Conservation (phyloP, 768 basidiomycete species). For the Kwoniella sp. region DNA sequence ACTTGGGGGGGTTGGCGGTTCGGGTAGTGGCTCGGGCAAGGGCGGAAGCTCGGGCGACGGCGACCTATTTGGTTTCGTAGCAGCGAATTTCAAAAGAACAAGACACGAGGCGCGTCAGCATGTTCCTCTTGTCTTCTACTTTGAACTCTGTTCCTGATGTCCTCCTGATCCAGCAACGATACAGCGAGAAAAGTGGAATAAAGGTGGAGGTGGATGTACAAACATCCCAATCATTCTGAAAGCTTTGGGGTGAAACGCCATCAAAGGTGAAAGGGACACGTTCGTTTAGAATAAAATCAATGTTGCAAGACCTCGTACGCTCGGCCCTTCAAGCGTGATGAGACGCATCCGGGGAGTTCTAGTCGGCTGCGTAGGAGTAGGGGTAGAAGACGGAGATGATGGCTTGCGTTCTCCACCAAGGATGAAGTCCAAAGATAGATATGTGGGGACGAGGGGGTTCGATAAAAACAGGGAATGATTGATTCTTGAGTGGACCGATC, state of each 20-base stretch:
- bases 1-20: slow-evolving; percentile 45
- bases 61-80: slow-evolving; percentile 40
- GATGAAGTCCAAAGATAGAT: no score
- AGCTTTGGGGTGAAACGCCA: background rate
- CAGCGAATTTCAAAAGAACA: slow-evolving; percentile 9
- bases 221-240: background rate
- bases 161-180: background rate
- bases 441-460: no score
- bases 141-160: background rate
- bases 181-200: background rate
- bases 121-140: background rate
- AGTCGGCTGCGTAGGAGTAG: slow-evolving; percentile 36
- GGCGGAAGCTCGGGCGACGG: slow-evolving; percentile 53
- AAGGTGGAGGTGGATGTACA: background rate
- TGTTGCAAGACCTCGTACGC: slow-evolving; percentile 48
- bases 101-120: background rate
- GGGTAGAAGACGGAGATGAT: no score
- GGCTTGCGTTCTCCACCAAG: no score
- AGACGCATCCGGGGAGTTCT: slow-evolving; percentile 49
- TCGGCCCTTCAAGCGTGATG: slow-evolving; percentile 43
- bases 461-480: no score
- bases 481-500: no score
- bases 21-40: slow-evolving; percentile 33
- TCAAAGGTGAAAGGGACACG: slow-evolving; percentile 7
- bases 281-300: background rate